phyloP scores from a whole-genome alignment of 768 basidiomycete genomes.

The Pleurotus cornucopiae region DNA sequence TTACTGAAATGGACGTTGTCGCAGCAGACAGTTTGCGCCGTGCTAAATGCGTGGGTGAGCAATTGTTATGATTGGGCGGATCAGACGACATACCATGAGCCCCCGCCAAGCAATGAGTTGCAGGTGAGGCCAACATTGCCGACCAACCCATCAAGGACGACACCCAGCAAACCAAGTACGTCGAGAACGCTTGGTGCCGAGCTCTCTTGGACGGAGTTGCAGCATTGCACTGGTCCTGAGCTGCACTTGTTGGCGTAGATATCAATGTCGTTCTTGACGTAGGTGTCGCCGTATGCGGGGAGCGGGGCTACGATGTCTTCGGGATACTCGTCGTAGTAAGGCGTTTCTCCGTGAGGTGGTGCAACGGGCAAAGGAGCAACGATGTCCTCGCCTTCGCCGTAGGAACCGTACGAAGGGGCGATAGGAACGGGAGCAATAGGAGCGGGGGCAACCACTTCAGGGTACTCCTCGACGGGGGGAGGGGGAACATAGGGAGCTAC shows the following conservation, averaged over 20 bases:
- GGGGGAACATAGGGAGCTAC: too few relatives aligned
- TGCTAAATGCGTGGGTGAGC: not conserved
- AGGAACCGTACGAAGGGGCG: not conserved
- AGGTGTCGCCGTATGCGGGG: not conserved
- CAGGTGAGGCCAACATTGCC: constrained; percentile 3
- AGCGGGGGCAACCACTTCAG: not conserved
- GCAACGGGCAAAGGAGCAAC: not conserved
- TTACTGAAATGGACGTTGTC: constrained; percentile 2
- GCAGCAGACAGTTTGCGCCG: constrained; percentile 6
- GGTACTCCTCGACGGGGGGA: too few relatives aligned
- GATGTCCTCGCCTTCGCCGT: not conserved
- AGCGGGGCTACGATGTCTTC: not conserved
- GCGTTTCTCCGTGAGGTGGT: not conserved
- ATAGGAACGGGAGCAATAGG: not conserved
- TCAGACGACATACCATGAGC: not conserved
- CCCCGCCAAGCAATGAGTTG: constrained; percentile 1
- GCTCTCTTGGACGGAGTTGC: not conserved
- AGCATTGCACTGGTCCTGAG: constrained; percentile 6
- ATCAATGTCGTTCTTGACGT: not conserved
- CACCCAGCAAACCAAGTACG: not conserved
- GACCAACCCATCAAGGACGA: not conserved
- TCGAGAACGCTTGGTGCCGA: not conserved
- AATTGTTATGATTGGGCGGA: not conserved
- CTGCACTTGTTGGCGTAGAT: not conserved
- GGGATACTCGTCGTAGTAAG: not conserved